Evolutionary conservation across 768 basidiomycete species (phyloP), one percentile per base, ranked within the genome.

Genomic region (Leccinellum luteum): DNA sequence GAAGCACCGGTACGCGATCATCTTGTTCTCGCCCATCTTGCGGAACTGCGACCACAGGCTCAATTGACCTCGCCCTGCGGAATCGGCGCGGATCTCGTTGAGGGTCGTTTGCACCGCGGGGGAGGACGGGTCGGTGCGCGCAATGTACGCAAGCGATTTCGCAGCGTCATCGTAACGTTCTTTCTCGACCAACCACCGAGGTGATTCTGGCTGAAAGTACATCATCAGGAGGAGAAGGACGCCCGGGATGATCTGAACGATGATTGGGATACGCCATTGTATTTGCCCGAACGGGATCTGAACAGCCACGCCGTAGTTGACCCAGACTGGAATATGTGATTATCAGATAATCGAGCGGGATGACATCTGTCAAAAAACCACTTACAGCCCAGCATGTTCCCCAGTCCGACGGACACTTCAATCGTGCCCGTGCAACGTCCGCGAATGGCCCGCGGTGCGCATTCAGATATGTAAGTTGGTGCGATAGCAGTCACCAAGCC

Each of bases 191-290:
- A 78, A 60, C 75, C 76, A 78, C 2, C 76, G 72, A 13, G 78
- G 76, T 1, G 78, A 78, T 62, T 78, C 76, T 2, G 76, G 72
- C 30, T 77, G 73, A 59, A 72, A 73, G 31, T 67, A 55, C 75
- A 78, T 76, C n/a, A 64, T 59, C 14, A 68, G 0, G 17, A 74
- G 61, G 52, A 79, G 73, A 19, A 79, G 58, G 10, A 69, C 61
- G 3, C 75, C 73, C 0, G 76, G 79, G n/a, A 80, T 68, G n/a
- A 75, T 56, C 57, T 77, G 77, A 25, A 69, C 57, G 31, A 72
- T 74, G 43, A 77, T 63, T 6, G 77, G 72, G 17, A 72, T 58
- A 15, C 73, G 74, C 76, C 76, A 77, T 48, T 75, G 74, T 55
- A 66, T 69, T 35, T 70, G 31, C 43, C 69, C 65, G 19, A 47